phyloP scores from a whole-genome alignment of 768 basidiomycete species.

The Hericium alpestre region DNA sequence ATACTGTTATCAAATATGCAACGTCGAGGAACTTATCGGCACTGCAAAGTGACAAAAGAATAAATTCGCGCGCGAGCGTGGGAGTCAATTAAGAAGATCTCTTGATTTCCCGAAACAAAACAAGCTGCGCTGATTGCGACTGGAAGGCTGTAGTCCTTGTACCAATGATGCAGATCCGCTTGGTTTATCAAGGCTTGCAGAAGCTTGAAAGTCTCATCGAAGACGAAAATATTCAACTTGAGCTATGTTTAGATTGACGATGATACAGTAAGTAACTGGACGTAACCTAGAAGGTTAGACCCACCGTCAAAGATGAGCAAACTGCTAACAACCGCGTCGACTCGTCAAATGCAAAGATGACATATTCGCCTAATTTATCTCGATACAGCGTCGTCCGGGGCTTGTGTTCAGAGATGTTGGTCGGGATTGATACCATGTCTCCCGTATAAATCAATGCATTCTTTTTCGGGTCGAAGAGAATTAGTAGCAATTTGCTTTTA shows the following conservation, averaged over 20 bases:
- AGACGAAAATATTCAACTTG: conserved; percentile 34
- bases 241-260: conserved; percentile 10
- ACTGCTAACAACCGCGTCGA: conserved; percentile 36
- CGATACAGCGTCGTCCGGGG: conserved; percentile 21
- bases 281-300: too few species aligned
- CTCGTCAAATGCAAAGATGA: conserved; percentile 44
- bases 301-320: conserved; percentile 32
- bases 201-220: conserved; percentile 33
- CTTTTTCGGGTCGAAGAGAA: neutral
- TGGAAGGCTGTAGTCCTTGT: conserved; percentile 18
- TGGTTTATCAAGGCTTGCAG: conserved; percentile 33
- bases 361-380: conserved; percentile 35
- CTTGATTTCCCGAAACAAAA: conserved; percentile 42
- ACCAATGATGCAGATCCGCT: conserved; percentile 32
- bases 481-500: neutral
- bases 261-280: neutral
- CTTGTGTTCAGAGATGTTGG: too few species aligned
- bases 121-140: conserved; percentile 24
- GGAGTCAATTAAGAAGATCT: conserved; percentile 40
- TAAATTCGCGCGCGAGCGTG: conserved; percentile 35
- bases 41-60: conserved; percentile 43
- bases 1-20: too few species aligned
- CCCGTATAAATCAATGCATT: too few species aligned
- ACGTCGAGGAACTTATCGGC: conserved; percentile 32
- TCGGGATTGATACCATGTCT: too few species aligned